Conservation (phyloP, 345 rosid species). For the Eucalyptus cladocalyx region DNA sequence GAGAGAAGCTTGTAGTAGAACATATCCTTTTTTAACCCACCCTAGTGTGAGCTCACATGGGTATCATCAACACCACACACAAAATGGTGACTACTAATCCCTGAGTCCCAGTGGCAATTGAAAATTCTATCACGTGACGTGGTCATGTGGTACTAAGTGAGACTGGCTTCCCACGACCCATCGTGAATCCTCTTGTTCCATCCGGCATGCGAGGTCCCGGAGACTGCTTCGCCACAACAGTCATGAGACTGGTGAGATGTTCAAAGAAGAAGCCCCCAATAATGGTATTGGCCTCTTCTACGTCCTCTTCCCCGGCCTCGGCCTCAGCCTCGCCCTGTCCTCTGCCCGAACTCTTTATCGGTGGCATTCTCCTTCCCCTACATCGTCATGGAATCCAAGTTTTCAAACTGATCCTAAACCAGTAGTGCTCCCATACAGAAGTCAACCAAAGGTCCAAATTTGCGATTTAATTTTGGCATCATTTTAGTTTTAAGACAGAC, state of each 20-base stretch:
- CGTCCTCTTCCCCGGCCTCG: constrained; percentile 73
- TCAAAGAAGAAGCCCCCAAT: constrained; percentile 34
- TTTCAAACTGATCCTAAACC: not conserved
- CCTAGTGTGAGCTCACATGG: not conserved
- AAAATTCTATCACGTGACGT: not conserved
- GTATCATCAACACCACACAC: not conserved
- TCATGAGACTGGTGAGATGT: constrained; percentile 27
- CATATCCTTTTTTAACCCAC: not conserved
- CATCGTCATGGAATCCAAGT: not conserved
- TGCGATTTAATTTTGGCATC: not conserved
- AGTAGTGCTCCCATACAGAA: not conserved
- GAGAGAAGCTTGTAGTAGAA: not conserved
- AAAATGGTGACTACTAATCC: not conserved
- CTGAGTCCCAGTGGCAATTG: not conserved
- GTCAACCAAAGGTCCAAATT: not conserved
- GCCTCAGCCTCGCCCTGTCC: constrained; percentile 44
- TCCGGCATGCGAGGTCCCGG: constrained; percentile 99
- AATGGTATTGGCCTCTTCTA: constrained; percentile 60
- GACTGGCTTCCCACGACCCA: constrained; percentile 90
- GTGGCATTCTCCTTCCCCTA: constrained; percentile 67
- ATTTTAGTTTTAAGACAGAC: not conserved
- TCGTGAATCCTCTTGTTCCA: constrained; percentile 89
- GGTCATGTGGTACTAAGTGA: constrained; percentile 6
- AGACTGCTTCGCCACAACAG: constrained; percentile 52
- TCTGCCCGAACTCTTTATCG: constrained; percentile 60